Evolutionary conservation across 2,329 filamentous ascomycete genomes (phyloP).

Genomic region (Balansia obtecta): DNA sequence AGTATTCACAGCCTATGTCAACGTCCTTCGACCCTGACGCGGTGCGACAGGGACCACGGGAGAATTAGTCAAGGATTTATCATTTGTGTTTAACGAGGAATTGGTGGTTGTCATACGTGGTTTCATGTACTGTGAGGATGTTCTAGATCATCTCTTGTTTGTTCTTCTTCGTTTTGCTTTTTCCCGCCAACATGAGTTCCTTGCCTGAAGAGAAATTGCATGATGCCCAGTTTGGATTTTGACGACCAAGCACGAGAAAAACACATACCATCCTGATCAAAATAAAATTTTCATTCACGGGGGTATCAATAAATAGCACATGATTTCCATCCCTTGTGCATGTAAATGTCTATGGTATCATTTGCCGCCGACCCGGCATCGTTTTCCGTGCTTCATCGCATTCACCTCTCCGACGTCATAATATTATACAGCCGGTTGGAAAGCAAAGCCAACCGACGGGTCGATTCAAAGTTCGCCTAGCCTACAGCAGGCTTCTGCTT

Average conservation of each 20-base stretch:
- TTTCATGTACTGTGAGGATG: not conserved
- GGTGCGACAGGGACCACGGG: not conserved
- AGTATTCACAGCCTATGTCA: conserved; percentile 62
- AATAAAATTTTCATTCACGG: no score
- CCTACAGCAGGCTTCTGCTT: conserved; percentile 24
- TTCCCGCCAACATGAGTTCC: not conserved
- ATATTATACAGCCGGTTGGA: not conserved
- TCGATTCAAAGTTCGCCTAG: conserved; percentile 6
- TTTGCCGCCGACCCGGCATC: conserved; percentile 7
- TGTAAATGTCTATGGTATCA: conserved; percentile 15
- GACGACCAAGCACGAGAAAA: not conserved
- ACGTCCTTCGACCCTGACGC: conserved; percentile 40
- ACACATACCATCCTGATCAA: no score
- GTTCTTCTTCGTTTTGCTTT: not conserved
- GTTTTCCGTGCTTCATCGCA: conserved; percentile 8
- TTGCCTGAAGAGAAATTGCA: not conserved
- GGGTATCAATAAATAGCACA: not conserved
- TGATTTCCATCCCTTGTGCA: not conserved
- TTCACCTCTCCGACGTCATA: not conserved
- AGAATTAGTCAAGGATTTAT: not conserved
- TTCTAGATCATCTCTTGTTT: not conserved
- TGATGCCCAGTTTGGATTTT: not conserved
- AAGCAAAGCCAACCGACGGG: not conserved
- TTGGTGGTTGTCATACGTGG: not conserved
- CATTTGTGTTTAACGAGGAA: not conserved